Evolutionary conservation across 1,139 yeast species (phyloP), one percentile per base, ranked within the genome.

Genomic region (Sugiyamaella grinbergsii): DNA sequence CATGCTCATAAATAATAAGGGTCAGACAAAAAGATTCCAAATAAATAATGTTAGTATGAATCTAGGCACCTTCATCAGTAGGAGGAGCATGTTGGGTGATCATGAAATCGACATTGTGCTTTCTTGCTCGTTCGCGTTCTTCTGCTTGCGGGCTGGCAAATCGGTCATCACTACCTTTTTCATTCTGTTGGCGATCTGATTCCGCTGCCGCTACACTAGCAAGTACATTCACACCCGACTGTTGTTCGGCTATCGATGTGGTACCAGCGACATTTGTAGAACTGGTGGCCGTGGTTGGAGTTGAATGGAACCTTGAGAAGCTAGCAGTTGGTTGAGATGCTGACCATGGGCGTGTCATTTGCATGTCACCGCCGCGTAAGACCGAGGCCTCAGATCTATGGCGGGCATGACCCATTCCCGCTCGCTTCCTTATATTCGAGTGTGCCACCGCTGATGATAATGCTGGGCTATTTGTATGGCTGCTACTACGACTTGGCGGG

Each of bases 371-470:
- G 4, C 51, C 56, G 33, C 56, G 49, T 28, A 48, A 50, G 5
- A 57, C 51, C 1, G 62, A 58, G 4, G 62, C 63, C 40, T 65
- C 68, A 1, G 70, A 66, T 8, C 68, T 60, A 43, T 66, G 67
- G 8, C 70, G 54, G n/a, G 60, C 37, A 44, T 66, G 70, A 34
- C 64, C 62, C 53, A 60, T 38, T 20, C 58, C 51, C 4, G 66
- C 55, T 28, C 69, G 61, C 36, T 61, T 54, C 8, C 61, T 43
- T 8, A 52, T 23, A 19, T 42, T 51, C 8, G 61, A 41, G 32
- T 54, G 58, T 2, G 55, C 58, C 29, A 56, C 51, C 8, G 63
- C 58, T 7, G 60, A 58, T 5, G 61, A 51, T 8, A 56, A 45
- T 3, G 55, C 50, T 19, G 54, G 31, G 16, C 54, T 37, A 26